Evolutionary conservation across 208 protist genomes (phyloP), one percentile per base, ranked within the genome.

Genomic region (Endotrypanum monterogeii): DNA sequence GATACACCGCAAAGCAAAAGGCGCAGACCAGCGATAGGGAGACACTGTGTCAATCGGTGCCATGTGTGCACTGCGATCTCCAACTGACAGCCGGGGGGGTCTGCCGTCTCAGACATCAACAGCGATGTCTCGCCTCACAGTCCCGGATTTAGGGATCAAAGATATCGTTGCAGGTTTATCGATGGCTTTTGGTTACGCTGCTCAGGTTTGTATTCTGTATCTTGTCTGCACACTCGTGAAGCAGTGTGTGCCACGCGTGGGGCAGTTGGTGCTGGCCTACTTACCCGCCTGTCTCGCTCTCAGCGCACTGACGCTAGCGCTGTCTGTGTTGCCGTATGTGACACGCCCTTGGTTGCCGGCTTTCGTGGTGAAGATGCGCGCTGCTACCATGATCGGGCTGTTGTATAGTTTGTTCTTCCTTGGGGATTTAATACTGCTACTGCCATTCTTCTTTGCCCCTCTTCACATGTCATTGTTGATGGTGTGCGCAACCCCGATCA

Each of bases 321-420:
- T 93, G 35, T 92, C 90, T 3, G 61, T 93, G 14, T 72, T 92
- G 32, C 85, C 86, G 50, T 90, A 93, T 76, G 61, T 88, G 30
- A 57, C 73, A 37, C 66, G 76, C 69, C 81, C 86, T 32, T 78
- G 83, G 2, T 69, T 95, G 32, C 83, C 80, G 9, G 37, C 30
- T 0, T 74, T 85, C 12, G 65, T 87, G 54, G 61, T 89, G 39
- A 46, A 65, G 50, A 62, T 93, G 57, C 87, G 83, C 46, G 68
- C 82, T 11, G 85, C 71, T 18, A 6, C 91, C 58, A 69, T 92
- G 1, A 87, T 87, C 28, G 90, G 70, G 76, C 9, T 48, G 23
- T 67, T 87, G 28, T 95, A 93, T 79, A 69, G 79, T 30, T 8
- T 93, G 32, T 71, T 88, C 4, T n/a, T 89, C 11, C 5, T 87